Evolutionary conservation across 352 stramenopile species (phyloP).

Genomic region (Phytophthora sp.): DNA sequence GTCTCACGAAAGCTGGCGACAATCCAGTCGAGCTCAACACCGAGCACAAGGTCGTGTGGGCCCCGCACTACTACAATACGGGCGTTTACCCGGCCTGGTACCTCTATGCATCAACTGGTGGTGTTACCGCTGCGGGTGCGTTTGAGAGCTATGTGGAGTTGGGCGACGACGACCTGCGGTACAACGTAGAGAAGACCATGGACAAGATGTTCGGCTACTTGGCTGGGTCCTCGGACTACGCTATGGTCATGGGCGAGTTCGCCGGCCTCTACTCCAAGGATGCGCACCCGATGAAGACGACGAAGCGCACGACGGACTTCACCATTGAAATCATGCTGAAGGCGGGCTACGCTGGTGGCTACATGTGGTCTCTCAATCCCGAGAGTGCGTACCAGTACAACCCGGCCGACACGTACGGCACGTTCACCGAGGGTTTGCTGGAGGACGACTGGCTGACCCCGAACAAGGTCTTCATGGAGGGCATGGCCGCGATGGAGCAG

Average conservation of each 20-base stretch:
- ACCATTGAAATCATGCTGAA: slow-evolving; percentile 68
- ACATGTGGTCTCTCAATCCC: slow-evolving; percentile 81
- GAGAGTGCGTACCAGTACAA: slow-evolving; percentile 79
- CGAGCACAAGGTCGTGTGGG: slow-evolving; percentile 64
- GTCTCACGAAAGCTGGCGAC: slow-evolving; percentile 38
- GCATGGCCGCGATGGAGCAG: slow-evolving; percentile 51
- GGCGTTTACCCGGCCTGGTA: slow-evolving; percentile 65
- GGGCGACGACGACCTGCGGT: slow-evolving; percentile 48
- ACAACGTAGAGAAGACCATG: slow-evolving; percentile 61
- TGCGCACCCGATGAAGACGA: slow-evolving; percentile 50
- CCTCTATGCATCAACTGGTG: slow-evolving; percentile 47
- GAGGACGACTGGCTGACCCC: slow-evolving; percentile 76
- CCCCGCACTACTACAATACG: slow-evolving; percentile 78
- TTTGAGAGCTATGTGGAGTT: slow-evolving; percentile 50
- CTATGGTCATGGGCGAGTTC: slow-evolving; percentile 71
- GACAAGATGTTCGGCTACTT: slow-evolving; percentile 73
- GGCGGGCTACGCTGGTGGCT: slow-evolving; percentile 54
- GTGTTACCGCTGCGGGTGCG: neutral
- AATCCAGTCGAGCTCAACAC: slow-evolving; percentile 41
- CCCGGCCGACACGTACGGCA: slow-evolving; percentile 57
- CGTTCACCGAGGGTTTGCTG: slow-evolving; percentile 68
- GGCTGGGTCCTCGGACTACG: slow-evolving; percentile 30
- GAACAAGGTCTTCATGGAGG: slow-evolving; percentile 66
- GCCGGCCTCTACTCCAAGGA: slow-evolving; percentile 64
- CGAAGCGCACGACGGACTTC: slow-evolving; percentile 64